These are phyloP conservation scores for Rhizomucor pusillus DNA, from an alignment of 371 early-diverging fungal genomes.

Conservation along the genomic window DNA sequence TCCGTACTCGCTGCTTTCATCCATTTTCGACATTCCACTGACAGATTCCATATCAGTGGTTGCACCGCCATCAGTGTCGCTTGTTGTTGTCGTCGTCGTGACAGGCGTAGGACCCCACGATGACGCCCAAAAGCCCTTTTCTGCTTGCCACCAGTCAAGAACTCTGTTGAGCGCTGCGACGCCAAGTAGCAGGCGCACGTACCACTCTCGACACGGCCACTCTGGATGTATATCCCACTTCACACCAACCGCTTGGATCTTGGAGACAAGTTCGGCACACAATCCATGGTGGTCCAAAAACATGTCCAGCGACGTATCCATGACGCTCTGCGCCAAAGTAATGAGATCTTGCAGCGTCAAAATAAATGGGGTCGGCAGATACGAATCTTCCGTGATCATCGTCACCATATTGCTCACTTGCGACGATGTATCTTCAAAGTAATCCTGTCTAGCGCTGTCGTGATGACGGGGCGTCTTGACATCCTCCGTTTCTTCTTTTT, in stretches of 20 bases:
- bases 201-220: conserved; percentile 61
- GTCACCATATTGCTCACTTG: conserved; percentile 45
- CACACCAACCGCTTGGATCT: conserved; percentile 46
- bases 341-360: conserved; percentile 58
- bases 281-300: conserved; percentile 52
- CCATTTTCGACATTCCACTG: conserved; percentile 7
- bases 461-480: not conserved
- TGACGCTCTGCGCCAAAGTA: conserved; percentile 50
- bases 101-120: conserved; percentile 9
- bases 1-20: conserved; percentile 2
- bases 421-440: conserved; percentile 1
- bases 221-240: conserved; percentile 54
- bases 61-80: conserved; percentile 14
- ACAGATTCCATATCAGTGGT: conserved; percentile 14
- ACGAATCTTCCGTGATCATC: conserved; percentile 55
- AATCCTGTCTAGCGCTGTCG: conserved; percentile 1
- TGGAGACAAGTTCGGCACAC: conserved; percentile 53
- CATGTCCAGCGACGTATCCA: conserved; percentile 53
- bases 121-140: conserved; percentile 43
- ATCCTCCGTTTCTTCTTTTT: conserved; percentile 14
- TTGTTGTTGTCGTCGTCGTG: conserved; percentile 7
- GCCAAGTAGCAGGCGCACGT: conserved; percentile 50
- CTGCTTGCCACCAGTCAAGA: conserved; percentile 64
- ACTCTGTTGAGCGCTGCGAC: conserved; percentile 60
- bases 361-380: conserved; percentile 61